Percentiles rank a stretch among this genome's conserved stretches.
These are phyloP conservation scores for Colletotrichum endophyticum DNA, from an alignment of 2,329 filamentous ascomycete genomes.

Conservation along the genomic window DNA sequence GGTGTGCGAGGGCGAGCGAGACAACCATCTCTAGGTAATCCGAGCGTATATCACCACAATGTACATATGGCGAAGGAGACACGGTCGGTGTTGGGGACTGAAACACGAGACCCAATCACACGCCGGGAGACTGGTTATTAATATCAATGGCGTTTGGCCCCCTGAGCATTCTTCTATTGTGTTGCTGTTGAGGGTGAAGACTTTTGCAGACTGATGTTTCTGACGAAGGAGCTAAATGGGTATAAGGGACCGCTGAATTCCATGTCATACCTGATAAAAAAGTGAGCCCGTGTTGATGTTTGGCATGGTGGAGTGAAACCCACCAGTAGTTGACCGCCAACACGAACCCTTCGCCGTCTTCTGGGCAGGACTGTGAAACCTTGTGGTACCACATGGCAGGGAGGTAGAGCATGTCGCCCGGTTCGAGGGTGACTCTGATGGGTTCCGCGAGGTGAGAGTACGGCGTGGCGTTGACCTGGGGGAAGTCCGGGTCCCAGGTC, in stretches of 20 bases:
- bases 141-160: neutral
- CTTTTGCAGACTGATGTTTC: constrained; percentile 33
- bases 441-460: constrained; percentile 67
- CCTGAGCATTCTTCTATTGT: neutral
- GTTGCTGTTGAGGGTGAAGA: neutral
- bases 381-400: constrained; percentile 85
- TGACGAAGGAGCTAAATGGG: constrained; percentile 62
- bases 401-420: constrained; percentile 83
- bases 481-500: constrained; percentile 75
- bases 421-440: constrained; percentile 69
- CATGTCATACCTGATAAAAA: constrained; percentile 72
- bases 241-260: constrained; percentile 75
- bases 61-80: constrained; percentile 9
- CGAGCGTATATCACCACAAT: constrained; percentile 8
- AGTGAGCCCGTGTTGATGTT: neutral
- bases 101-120: constrained; percentile 8
- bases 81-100: neutral
- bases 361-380: constrained; percentile 71
- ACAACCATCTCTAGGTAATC: constrained; percentile 8
- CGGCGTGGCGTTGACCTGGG: constrained; percentile 51
- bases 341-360: constrained; percentile 75
- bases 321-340: constrained; percentile 85
- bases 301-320: constrained; percentile 22
- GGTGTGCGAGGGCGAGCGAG: neutral
- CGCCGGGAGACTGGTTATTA: neutral